Evolutionary conservation across 2,329 filamentous ascomycete species (phyloP), one percentile per base, ranked within the genome.

Genomic region (Diaporthe caulivora): DNA sequence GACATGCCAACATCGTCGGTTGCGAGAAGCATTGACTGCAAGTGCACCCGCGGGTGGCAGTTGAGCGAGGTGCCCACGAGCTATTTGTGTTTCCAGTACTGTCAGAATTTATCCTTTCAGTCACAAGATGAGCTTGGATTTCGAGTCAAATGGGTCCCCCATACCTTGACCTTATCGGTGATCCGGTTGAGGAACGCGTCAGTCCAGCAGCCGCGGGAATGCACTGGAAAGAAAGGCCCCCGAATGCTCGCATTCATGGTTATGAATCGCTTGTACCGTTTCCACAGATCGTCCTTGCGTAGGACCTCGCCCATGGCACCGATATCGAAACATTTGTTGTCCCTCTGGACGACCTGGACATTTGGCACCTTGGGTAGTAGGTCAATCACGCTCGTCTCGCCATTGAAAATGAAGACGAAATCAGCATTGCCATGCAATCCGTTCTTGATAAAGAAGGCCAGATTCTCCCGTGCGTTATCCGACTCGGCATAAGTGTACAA

Each of bases 321-420:
- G 0, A 83, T 77, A 55, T 81, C 80, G 72, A 78, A 82, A 72
- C 80, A 83, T 18, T 74, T 77, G 67, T 81, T 79, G 6, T 75
- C 47, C 3, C 79, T 77, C 9, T 75, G 70, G n/a, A 82, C 70
- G 17, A 81, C 55, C 18, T 76, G 77, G 40, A 82, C 76, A 72
- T 83, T 82, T 8, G 75, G 51, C 1, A 67, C 34, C 1, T 80
- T 78, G 55, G 82, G 79, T 3, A 75, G n/a, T 8, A 78, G 49
- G 13, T 57, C 40, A 24, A 67, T 51, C 5, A 75, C 75, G 42
- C 78, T 72, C 18, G 80, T 81, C 55, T 78, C 75, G 26, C 81
- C 82, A 49, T 82, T 81, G 49, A 83, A 75, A 68, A 83, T 80
- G 76, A 83, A 83, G 58, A 83, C 75, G 70, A 83, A 83, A 72